Conservation (phyloP, 331 rosid species). For the Phaseolus coccineus region DNA sequence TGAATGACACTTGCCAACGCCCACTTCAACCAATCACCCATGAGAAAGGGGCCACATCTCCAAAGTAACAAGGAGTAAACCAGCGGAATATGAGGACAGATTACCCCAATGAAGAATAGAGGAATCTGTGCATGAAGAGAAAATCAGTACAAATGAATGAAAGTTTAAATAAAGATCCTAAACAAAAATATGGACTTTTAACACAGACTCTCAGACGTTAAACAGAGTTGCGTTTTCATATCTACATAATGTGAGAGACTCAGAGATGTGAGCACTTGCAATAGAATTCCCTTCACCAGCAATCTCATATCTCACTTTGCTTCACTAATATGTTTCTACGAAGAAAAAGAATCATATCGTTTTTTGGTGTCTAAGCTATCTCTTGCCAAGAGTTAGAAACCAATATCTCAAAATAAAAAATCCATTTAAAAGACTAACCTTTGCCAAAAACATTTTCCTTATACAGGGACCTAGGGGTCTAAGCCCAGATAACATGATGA, state of each 20-base stretch:
- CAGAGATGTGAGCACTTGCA: too few species aligned
- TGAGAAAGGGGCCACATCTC: slow-evolving; percentile 89
- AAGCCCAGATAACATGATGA: neutral
- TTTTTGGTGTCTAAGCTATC: neutral
- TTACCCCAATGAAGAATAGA: slow-evolving; percentile 72
- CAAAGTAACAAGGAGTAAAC: slow-evolving; percentile 73
- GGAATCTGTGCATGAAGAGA: slow-evolving; percentile 63
- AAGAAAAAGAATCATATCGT: neutral
- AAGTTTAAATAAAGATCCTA: neutral
- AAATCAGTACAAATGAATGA: slow-evolving; percentile 18
- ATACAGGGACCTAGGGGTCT: neutral
- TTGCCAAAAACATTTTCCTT: neutral
- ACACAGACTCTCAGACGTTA: neutral
- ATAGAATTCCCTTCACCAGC: neutral
- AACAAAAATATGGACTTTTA: slow-evolving; percentile 4
- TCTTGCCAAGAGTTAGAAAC: neutral
- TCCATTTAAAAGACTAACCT: neutral
- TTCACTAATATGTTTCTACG: neutral
- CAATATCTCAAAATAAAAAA: neutral
- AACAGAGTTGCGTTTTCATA: neutral
- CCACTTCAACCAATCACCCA: slow-evolving; percentile 97
- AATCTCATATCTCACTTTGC: neutral
- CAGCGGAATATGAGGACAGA: slow-evolving; percentile 84
- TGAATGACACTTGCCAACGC: slow-evolving; percentile 80
- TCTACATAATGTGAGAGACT: too few species aligned